Evolutionary conservation across 2,329 filamentous ascomycete genomes (phyloP), one percentile per base, ranked within the genome.

Genomic region (Pseudomassariella vexata): DNA sequence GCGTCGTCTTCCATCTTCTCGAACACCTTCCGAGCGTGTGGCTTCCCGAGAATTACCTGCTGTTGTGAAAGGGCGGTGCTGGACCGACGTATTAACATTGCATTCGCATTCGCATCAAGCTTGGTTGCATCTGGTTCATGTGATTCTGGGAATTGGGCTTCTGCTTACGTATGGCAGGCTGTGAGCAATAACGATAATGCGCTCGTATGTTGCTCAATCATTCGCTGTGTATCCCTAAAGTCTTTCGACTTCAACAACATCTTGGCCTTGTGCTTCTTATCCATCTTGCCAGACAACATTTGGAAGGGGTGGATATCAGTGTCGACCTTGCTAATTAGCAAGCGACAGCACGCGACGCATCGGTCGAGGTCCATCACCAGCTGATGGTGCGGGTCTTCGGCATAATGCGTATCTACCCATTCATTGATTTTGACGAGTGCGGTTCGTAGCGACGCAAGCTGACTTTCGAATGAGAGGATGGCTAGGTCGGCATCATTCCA

Each of bases 61-160:
- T 29, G 27, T 11, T 29, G 27, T 19, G 27, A 29, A 19, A 29
- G 19, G 9, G 27, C 27, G 21, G 27, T 19, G 25, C 25, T 27
- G 14, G 5, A 10, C 12, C 4, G 12, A 27, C 16, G 14, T 15
- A 17, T 16, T n/a, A n/a, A n/a, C n/a, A 27, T 15, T 7, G 7
- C 6, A 16, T 27, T 27, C 9, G 9, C n/a, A 24, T 12, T 24
- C 15, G 6, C 6, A 10, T 14, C 9, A 26, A 9, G 12, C 14
- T 11, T 26, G 11, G 12, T n/a, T n/a, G n/a, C n/a, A n/a, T n/a
- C n/a, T n/a, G n/a, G n/a, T n/a, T n/a, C n/a, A n/a, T n/a, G n/a
- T n/a, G n/a, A n/a, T n/a, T n/a, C n/a, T n/a, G n/a, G n/a, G n/a
- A n/a, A n/a, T n/a, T n/a, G 8, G 17, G 24, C n/a, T 12, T 9